Percentiles rank a stretch among this genome's conserved stretches.
phyloP scores from a whole-genome alignment of 1,284 basidiomycete species.

The Gomphus bonarii region DNA sequence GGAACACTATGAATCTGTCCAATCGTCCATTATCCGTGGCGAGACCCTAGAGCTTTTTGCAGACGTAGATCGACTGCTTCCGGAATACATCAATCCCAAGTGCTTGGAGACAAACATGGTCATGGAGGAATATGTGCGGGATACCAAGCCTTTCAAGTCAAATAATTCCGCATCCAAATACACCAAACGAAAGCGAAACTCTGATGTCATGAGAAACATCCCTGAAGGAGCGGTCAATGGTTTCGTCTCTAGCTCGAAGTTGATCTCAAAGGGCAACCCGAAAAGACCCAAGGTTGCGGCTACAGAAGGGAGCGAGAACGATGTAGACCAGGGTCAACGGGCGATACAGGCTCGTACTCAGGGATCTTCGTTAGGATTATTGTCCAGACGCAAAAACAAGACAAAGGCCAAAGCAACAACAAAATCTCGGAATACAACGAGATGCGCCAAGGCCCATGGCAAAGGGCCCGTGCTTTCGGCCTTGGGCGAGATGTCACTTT shows the following conservation, averaged over 20 bases:
- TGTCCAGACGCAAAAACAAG: conserved; percentile 14
- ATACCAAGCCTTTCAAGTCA: conserved; percentile 16
- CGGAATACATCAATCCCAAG: conserved; percentile 65
- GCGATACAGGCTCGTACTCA: conserved; percentile 44
- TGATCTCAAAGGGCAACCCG: conserved; percentile 27
- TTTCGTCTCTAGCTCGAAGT: conserved; percentile 52
- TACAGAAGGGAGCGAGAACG: conserved; percentile 21
- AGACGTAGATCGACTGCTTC: conserved; percentile 84
- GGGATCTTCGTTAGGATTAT: conserved; percentile 30
- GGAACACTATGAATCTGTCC: conserved; percentile 81
- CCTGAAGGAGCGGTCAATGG: conserved; percentile 50
- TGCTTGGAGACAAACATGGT: conserved; percentile 78
- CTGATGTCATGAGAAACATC: conserved; percentile 54
- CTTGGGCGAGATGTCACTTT: not conserved
- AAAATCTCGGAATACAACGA: conserved; percentile 16
- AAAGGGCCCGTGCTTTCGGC: not conserved
- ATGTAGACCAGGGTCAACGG: conserved; percentile 50
- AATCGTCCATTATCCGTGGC: conserved; percentile 80
- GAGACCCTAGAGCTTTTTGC: conserved; percentile 85
- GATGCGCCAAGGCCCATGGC: not conserved
- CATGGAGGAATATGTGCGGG: conserved; percentile 58
- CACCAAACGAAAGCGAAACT: conserved; percentile 62
- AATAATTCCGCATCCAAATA: conserved; percentile 22
- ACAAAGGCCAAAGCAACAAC: conserved; percentile 26
- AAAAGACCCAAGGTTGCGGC: conserved; percentile 10